Evolutionary conservation across 192 early-diverging fungal genomes (phyloP), one percentile per base, ranked within the genome.

Genomic region (Mortierella claussenii): DNA sequence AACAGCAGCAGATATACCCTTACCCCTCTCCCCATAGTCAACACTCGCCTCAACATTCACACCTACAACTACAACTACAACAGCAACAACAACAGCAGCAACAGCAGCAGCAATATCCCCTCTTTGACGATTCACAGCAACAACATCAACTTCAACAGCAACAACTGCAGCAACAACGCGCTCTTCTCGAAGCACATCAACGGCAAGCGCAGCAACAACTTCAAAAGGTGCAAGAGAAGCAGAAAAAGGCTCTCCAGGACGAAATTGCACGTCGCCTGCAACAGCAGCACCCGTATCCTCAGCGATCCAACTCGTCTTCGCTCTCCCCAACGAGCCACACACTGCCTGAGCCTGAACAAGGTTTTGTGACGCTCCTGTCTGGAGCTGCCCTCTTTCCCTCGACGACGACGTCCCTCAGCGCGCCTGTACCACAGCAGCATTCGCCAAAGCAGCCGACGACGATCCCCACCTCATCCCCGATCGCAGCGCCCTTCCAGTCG

Each of bases 201-300:
- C 57, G 44, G 26, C 71, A 55, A 32, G 58, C 59, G 4, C 63
- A 57, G 4, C 42, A 56, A 1, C 62, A 60, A 30, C 57, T 75
- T 1, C 56, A 66, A 42, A 53, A 76, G n/a, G 28, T 62, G n/a
- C 62, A 42, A 17, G 54, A 65, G 55, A 44, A 48, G 11, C 46
- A 67, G 46, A 32, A 33, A 17, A 53, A 18, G 8, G 28, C 5
- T 1, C 62, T 57, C 17, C 20, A 67, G 11, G 73, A 66, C 7
- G 55, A 61, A 12, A 37, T 58, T 1, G 60, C 65, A 24, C 49
- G 15, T 46, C 49, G 15, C 12, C 60, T 28, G 8, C 69, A 64
- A 12, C 61, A 50, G 28, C 52, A 49, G 32, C 64, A 37, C 0
- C 55, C 27, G 36, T 33, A 49, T n/a, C 46, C 23, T 4, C 47